Evolutionary conservation across 805 yeast species (phyloP), one percentile per base, ranked within the genome.

Genomic region (Suhomyces sp.): DNA sequence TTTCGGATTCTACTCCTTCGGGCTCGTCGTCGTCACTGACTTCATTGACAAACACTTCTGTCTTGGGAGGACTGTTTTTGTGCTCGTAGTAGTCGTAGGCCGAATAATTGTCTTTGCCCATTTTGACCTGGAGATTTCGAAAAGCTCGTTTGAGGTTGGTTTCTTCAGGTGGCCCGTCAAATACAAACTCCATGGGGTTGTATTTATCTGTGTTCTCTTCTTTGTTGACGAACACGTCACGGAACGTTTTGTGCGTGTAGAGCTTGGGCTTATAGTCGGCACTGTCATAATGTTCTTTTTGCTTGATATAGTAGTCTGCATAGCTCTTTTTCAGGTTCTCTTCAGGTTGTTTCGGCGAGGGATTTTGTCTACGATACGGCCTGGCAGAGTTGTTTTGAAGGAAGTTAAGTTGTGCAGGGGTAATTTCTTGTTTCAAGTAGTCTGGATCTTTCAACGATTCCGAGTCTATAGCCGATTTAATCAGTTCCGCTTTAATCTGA

Each of bases 171-270:
- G 57, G 62, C 26, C 59, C 62, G 36, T 70, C 68, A 56, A 76
- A 76, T 5, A 76, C 79, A 40, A 63, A 58, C 50, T 73, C 77
- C 56, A 70, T 70, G 2, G 80, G 80, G 52, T 72, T 74, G 47
- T 70, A 69, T 42, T 60, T 62, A 36, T 61, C 67, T 35, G 57
- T 55, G 17, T 59, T 61, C 47, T 72, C 75, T 6, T 69, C 67
- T 23, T 61, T 60, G 41, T 69, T 68, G 12, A 57, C 56, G 52
- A 75, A 74, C 4, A 75, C 76, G 5, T 74, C 74, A 23, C 59
- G 54, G 55, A 74, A 73, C 1, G 78, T 74, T 50, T 68, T 69
- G 53, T 73, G 78, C 1, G 76, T 70, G 59, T 73, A 74, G 50
- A 64, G 49, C 17, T 63, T 68, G 6, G 77, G 77, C 55, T 71